These are phyloP conservation scores for Huntiella bhutanensis DNA, from an alignment of 2,329 filamentous ascomycete species.

Conservation along the genomic window DNA sequence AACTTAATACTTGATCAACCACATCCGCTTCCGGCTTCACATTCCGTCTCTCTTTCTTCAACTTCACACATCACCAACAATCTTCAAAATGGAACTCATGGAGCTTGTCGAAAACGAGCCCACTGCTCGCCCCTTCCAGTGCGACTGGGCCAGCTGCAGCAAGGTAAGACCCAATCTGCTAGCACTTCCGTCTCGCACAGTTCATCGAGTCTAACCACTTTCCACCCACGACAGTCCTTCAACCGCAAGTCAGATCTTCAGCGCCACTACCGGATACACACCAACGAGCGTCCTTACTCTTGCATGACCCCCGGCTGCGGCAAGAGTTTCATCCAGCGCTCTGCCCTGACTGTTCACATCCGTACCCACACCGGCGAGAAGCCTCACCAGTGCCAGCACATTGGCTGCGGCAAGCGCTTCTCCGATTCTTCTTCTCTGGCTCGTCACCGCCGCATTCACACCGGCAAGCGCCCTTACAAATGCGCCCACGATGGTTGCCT, in stretches of 20 bases:
- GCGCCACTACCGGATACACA: slow-evolving; percentile 53
- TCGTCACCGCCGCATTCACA: slow-evolving; percentile 46
- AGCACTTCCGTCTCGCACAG: background rate
- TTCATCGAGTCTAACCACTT: background rate
- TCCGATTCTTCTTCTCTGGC: slow-evolving; percentile 50
- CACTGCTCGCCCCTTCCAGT: slow-evolving; percentile 42
- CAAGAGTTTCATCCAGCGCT: slow-evolving; percentile 54
- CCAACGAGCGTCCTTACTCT: slow-evolving; percentile 48
- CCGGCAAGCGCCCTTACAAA: slow-evolving; percentile 46
- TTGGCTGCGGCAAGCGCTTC: slow-evolving; percentile 48
- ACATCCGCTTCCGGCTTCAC: background rate
- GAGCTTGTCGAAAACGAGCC: slow-evolving; percentile 47
- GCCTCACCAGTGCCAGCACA: slow-evolving; percentile 47
- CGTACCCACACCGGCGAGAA: slow-evolving; percentile 55
- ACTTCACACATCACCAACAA: background rate
- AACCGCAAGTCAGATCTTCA: slow-evolving; percentile 54
- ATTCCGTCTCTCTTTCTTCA: background rate
- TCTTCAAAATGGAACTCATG: slow-evolving; percentile 37
- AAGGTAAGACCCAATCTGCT: slow-evolving; percentile 28
- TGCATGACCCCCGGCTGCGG: slow-evolving; percentile 42
- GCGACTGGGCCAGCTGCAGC: slow-evolving; percentile 41
- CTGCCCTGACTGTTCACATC: slow-evolving; percentile 51
- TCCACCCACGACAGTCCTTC: slow-evolving; percentile 34
- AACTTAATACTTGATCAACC: background rate
- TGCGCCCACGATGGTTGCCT: slow-evolving; percentile 41